These are phyloP conservation scores for Aspergillus nidulans DNA, from an alignment of 495 filamentous ascomycete genomes.

Conservation along the genomic window DNA sequence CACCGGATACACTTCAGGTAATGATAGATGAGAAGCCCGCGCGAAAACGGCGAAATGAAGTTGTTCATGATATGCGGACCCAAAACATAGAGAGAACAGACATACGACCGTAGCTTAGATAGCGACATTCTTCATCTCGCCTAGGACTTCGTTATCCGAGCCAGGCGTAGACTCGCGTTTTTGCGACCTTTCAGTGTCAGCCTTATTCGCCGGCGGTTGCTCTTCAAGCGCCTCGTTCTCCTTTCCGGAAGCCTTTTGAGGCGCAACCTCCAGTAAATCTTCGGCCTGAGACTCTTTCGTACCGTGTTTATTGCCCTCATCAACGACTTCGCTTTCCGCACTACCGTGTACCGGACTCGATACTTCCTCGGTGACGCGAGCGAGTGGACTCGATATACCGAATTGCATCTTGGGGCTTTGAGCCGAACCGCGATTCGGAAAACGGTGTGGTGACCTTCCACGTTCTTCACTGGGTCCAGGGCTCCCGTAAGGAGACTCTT, in stretches of 20 bases:
- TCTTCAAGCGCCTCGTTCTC: constrained; percentile 31
- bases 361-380: constrained; percentile 49
- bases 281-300: constrained; percentile 28
- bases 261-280: constrained; percentile 45
- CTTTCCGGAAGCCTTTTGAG: constrained; percentile 36
- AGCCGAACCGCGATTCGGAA: constrained; percentile 42
- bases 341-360: constrained; percentile 30
- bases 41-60: constrained; percentile 15
- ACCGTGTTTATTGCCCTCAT: constrained; percentile 28
- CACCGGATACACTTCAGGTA: constrained; percentile 14
- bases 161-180: constrained; percentile 26
- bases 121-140: constrained; percentile 55
- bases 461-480: constrained; percentile 48
- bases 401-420: constrained; percentile 48
- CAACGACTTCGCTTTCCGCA: constrained; percentile 32
- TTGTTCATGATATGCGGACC: constrained; percentile 21
- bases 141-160: constrained; percentile 40
- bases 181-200: constrained; percentile 29
- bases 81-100: constrained; percentile 14
- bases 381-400: constrained; percentile 50
- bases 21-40: constrained; percentile 10
- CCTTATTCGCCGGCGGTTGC: constrained; percentile 21
- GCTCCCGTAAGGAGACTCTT: constrained; percentile 51
- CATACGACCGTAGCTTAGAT: constrained; percentile 35
- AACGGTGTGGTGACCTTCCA: constrained; percentile 52